Base-by-base conservation (phyloP, 495 filamentous ascomycete species). In the Filosporella fistucella region DNA sequence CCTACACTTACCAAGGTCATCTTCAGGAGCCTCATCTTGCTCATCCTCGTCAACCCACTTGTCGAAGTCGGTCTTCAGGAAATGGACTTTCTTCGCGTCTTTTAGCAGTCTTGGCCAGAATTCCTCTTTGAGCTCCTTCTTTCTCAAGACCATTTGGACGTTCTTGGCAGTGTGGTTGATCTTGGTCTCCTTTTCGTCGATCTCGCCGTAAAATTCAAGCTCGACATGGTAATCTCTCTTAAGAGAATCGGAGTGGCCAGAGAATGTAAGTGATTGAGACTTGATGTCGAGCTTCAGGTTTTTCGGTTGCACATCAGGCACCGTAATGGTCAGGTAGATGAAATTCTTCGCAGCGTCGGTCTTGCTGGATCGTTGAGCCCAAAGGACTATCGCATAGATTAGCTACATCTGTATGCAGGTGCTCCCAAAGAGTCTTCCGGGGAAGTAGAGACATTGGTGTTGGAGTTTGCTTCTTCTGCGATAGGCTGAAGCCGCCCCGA, bases 41-140 rank as follows among this genome's bases (percentile, higher is more conserved):
- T 98, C 93, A 66, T 98, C 93, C 81, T 97, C 93, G 65, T 97
- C 94, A 56, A 98, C 90, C 94, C 94, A 98, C 89, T 97, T 97
- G 70, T 96, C 89, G 60, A 98, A 98, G 68, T 98, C 85, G 57
- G 93, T 98, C 88, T 95, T 96, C 60, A 98, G 68, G 81, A 93
- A 98, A 74, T 97, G 93, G 42, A 84, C 63, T 77, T 88, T 96
- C 80, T 89, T 84, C 29, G 68, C 67, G 21, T 88, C 86, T 82
- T 96, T 95, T 61, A 95, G 71, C 47, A 98, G 77, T 55, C 93
- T 81, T 30, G 93, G 93, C 93, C 93, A 98, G 76, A 82, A 97
- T 60, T 89, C 87, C 49, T 82, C 74, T 67, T 88, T 86, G 23
- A 89, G 74, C 57, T 94, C 90, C 85, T 96, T 96, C 87, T 98